Evolutionary conservation across 352 stramenopile species (phyloP).

Genomic region (Achlya hypogyna): DNA sequence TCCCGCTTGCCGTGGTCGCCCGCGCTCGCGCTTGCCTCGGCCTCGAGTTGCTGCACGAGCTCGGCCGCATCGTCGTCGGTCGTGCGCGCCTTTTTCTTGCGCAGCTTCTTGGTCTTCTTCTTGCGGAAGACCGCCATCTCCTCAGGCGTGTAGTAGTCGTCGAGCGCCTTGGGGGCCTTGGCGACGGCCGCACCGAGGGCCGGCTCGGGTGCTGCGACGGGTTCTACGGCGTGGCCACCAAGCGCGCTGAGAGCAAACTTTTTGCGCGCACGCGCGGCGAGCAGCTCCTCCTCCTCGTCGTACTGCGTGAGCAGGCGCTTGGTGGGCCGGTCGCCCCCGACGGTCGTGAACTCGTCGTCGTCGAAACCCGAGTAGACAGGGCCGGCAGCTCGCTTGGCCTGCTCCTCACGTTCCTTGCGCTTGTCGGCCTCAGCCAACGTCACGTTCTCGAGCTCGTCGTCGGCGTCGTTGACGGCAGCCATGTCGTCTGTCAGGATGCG

Average conservation of each 20-base stretch:
- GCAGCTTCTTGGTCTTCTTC: conserved; percentile 69
- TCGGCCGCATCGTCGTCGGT: conserved; percentile 23
- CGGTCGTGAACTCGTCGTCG: conserved; percentile 91
- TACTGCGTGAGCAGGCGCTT: conserved; percentile 81
- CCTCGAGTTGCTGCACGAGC: conserved; percentile 60
- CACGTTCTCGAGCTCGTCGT: conserved; percentile 79
- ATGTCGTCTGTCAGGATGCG: conserved; percentile 74
- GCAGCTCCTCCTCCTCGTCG: conserved; percentile 70
- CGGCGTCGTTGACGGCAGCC: conserved; percentile 66
- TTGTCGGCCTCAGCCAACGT: conserved; percentile 67
- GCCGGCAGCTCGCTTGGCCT: conserved; percentile 37
- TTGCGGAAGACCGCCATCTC: conserved; percentile 80
- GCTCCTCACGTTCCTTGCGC: conserved; percentile 33
- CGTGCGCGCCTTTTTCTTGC: conserved; percentile 49
- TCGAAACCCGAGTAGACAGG: conserved; percentile 92
- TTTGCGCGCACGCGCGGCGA: conserved; percentile 17
- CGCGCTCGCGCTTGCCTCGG: conserved; percentile 30
- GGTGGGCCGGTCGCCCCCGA: conserved; percentile 23
- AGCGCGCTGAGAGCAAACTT: conserved; percentile 15
- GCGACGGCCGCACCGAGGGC: conserved; percentile 11
- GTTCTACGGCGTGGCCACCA: conserved; percentile 6
- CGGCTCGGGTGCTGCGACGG: neutral
- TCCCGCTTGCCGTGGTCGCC: conserved; percentile 52
- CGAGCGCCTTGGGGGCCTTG: conserved; percentile 38
- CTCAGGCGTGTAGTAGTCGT: conserved; percentile 80